Base-by-base conservation (phyloP, 768 basidiomycete species). In the Mrakia gelida region DNA sequence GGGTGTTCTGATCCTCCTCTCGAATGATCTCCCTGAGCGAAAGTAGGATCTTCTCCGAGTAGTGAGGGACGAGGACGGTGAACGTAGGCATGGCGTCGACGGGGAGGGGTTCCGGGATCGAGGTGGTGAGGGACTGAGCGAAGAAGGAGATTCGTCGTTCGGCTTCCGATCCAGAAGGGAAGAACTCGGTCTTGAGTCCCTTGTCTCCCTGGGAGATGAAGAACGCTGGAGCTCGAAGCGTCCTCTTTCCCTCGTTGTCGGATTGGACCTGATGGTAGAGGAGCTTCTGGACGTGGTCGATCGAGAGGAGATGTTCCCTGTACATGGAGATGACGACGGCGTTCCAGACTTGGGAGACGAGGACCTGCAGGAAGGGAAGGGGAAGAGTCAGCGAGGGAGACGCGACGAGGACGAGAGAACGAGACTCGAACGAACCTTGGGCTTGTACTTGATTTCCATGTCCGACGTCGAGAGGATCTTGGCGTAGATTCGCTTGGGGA, bases 251-350 rank as follows among this genome's bases (percentile, higher is more conserved):
- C 78, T 93, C 93, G 73, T 92, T 91, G 21, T 92, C 89, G 23
- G 90, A 90, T 81, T 96, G 94, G 43, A 98, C 92, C 83, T 99
- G 97, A 84, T 98, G 97, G 81, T 99, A 98, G 13, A 98, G 89
- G 16, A 98, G 86, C 84, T 96, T 97, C 86, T 99, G 97, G 61
- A 99, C 96, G 82, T 99, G 97, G 81, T 98, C 95, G 82, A 99
- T 99, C 70, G 95, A 98, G 52, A 98, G 87, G n/a, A 99, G 85
- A 83, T 98, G 97, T 84, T 99, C 97, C 82, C 97, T 91, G 85
- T 98, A 99, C 97, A 99, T 99, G 21, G 96, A 98, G 81, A 99
- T 98, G 86, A 99, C 97, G 86, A 99, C 91, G 32, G 97, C 97
- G 84, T 99, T 99, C 97, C 97, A 98, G 75, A 99, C 95, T 85